A percentile compares a stretch with the other conserved stretches of the same genome.
Conservation (phyloP, 2,329 filamentous ascomycete species). For the Aspergillus sp. region DNA sequence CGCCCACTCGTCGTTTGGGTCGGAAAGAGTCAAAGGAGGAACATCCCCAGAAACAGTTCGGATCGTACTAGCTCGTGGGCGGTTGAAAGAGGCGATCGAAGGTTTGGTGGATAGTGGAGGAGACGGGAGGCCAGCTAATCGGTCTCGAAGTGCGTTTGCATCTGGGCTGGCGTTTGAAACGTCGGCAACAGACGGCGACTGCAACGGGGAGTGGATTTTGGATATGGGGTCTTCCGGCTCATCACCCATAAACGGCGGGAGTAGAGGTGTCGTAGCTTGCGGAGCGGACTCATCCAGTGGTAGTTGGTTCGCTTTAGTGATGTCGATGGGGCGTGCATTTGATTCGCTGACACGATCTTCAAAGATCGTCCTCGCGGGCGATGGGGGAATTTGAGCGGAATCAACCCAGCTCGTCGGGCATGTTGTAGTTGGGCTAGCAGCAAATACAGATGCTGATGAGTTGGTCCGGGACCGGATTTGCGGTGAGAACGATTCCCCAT, state of each 20-base stretch:
- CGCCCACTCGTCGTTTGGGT: constrained; percentile 74
- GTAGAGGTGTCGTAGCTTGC: constrained; percentile 76
- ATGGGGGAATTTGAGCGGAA: constrained; percentile 55
- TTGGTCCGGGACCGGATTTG: constrained; percentile 42
- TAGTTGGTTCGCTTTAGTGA: constrained; percentile 53
- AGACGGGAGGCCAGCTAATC: constrained; percentile 55
- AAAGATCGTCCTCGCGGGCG: constrained; percentile 64
- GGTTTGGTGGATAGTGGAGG: constrained; percentile 76
- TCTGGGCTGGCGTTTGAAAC: constrained; percentile 44
- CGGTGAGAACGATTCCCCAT: constrained; percentile 30
- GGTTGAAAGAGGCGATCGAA: constrained; percentile 72
- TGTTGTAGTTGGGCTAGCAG: constrained; percentile 36
- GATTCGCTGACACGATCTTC: constrained; percentile 54
- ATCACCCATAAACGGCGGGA: constrained; percentile 75
- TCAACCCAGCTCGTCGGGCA: constrained; percentile 46
- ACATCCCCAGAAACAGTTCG: constrained; percentile 46
- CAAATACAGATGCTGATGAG: constrained; percentile 40
- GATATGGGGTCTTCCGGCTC: constrained; percentile 52
- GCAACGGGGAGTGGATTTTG: constrained; percentile 73
- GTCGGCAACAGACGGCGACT: constrained; percentile 78
- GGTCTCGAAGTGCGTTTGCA: constrained; percentile 46
- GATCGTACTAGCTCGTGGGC: constrained; percentile 47
- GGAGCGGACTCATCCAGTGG: constrained; percentile 55
- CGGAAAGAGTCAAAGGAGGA: constrained; percentile 64
- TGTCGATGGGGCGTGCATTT: constrained; percentile 52